These are phyloP conservation scores for Albatrellus ellisii DNA, from an alignment of 768 basidiomycete genomes.

Conservation along the genomic window DNA sequence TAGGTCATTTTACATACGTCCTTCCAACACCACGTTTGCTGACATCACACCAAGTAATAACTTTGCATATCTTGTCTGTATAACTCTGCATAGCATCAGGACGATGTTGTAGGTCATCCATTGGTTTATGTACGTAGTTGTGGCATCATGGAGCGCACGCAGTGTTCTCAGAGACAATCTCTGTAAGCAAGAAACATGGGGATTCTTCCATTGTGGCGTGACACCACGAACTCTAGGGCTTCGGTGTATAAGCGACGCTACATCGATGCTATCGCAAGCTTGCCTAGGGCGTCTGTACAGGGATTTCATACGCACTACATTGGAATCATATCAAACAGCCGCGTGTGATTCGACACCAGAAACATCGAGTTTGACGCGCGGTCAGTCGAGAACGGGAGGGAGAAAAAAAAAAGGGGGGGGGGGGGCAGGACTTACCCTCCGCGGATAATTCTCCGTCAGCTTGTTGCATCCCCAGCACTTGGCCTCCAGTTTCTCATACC, in stretches of 20 bases:
- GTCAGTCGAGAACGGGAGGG: neutral
- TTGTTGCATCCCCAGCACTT: conserved; percentile 44
- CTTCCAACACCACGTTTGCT: neutral
- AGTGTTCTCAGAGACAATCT: neutral
- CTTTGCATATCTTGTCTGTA: no score
- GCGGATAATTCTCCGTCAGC: conserved; percentile 31
- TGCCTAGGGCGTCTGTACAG: no score
- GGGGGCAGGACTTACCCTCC: conserved; percentile 28
- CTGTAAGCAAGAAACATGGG: neutral
- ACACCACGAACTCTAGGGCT: neutral
- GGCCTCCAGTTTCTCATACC: conserved; percentile 26
- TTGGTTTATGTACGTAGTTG: no score
- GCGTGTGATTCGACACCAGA: conserved; percentile 12
- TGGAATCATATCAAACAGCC: neutral
- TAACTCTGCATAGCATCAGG: no score
- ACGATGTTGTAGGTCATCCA: no score
- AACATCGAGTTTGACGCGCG: conserved; percentile 18
- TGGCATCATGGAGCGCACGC: no score
- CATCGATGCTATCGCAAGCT: no score
- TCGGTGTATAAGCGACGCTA: neutral
- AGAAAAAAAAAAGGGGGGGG: no score
- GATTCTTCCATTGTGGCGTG: neutral
- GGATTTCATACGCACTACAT: neutral
- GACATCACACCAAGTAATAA: no score
- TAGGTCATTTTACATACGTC: neutral